Evolutionary conservation across 2,329 filamentous ascomycete genomes (phyloP).

Genomic region (Lasiodiplodia theobromae): DNA sequence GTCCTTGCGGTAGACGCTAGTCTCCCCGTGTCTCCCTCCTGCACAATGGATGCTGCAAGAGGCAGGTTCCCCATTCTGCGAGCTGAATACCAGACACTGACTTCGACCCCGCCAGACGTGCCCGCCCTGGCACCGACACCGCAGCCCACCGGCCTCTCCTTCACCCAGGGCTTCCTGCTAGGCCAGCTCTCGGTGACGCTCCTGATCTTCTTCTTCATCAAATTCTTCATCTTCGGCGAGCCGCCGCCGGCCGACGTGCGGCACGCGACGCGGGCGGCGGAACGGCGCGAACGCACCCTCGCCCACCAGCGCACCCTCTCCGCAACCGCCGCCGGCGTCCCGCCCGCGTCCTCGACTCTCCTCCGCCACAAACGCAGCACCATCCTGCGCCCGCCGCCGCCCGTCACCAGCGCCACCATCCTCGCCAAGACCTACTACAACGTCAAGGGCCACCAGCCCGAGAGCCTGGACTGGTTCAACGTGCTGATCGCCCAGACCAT

Average conservation of each 20-base stretch:
- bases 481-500: conserved; percentile 96
- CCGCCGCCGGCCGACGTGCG: conserved; percentile 83
- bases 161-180: conserved; percentile 91
- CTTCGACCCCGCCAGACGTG: neutral
- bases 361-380: conserved; percentile 53
- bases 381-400: conserved; percentile 62
- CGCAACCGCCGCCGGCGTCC: neutral
- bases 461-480: conserved; percentile 99
- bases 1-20: neutral
- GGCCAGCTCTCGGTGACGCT: conserved; percentile 93
- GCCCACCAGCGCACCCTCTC: conserved; percentile 61
- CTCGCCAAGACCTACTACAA: conserved; percentile 98
- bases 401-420: conserved; percentile 90
- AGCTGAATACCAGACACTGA: neutral
- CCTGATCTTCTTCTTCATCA: conserved; percentile 93
- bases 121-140: conserved; percentile 23
- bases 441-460: conserved; percentile 91
- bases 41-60: conserved; percentile 17
- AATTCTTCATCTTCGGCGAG: conserved; percentile 99
- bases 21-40: neutral
- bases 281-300: conserved; percentile 75
- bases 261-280: conserved; percentile 75
- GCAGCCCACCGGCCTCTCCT: conserved; percentile 70
- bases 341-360: conserved; percentile 37
- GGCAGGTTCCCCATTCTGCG: neutral